Percentiles rank a stretch among this genome's conserved stretches.
Conservation (phyloP, 257 asterid species). For the Prunella vulgaris region DNA sequence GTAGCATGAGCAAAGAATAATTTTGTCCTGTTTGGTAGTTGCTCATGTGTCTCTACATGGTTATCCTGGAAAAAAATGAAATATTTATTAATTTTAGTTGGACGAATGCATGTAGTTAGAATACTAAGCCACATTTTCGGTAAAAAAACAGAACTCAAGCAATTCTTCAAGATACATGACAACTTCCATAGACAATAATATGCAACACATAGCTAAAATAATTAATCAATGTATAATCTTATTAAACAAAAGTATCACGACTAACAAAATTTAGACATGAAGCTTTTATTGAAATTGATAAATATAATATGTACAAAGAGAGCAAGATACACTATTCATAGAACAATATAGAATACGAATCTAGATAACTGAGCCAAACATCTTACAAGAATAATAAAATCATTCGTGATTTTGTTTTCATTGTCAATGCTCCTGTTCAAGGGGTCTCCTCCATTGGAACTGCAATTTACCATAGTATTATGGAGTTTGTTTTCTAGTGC, state of each 20-base stretch:
- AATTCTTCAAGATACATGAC: neutral
- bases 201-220: slow-evolving; percentile 9
- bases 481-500: too few relatives aligned
- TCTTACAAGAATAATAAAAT: slow-evolving; percentile 77
- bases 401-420: slow-evolving; percentile 71
- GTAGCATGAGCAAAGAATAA: slow-evolving; percentile 74
- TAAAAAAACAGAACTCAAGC: neutral
- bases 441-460: slow-evolving; percentile 83
- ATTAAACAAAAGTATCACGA: neutral
- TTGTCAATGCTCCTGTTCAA: slow-evolving; percentile 82
- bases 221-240: neutral
- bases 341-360: neutral
- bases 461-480: slow-evolving; percentile 38
- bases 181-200: slow-evolving; percentile 2
- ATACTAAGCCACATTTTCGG: neutral
- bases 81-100: neutral
- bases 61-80: slow-evolving; percentile 51
- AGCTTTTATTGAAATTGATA: neutral
- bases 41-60: slow-evolving; percentile 79
- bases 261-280: neutral
- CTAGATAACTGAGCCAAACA: slow-evolving; percentile 16
- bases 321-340: too few relatives aligned
- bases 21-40: slow-evolving; percentile 74
- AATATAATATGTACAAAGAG: too few relatives aligned
- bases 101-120: neutral